Percentiles rank a stretch among this genome's conserved stretches.
Evolutionary conservation across 1,139 yeast genomes (phyloP).

Genomic region (Blastobotrys illinoisensis): DNA sequence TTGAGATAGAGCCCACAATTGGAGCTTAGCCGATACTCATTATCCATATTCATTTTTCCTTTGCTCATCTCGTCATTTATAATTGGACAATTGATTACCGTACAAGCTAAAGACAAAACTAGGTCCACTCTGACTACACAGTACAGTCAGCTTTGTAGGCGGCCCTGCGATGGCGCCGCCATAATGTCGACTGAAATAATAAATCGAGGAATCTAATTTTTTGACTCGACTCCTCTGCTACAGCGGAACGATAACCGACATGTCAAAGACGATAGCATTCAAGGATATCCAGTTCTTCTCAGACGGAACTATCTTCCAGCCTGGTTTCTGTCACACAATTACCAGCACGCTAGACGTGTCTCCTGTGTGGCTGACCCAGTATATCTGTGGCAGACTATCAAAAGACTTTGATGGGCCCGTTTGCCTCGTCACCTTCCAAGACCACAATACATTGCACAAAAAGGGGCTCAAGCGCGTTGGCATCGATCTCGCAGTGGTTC

Average conservation of each 20-base stretch:
- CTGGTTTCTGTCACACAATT: conserved; percentile 38
- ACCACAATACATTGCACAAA: conserved; percentile 26
- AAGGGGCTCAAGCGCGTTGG: conserved; percentile 28
- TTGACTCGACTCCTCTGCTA: no score
- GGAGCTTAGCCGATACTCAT: no score
- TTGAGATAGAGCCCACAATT: no score
- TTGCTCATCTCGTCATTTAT: no score
- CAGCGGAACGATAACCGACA: not conserved
- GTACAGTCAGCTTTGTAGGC: no score
- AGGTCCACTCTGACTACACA: no score
- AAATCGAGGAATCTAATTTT: not conserved
- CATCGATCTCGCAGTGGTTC: conserved; percentile 11
- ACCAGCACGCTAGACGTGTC: conserved; percentile 58
- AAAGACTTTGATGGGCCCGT: conserved; percentile 5
- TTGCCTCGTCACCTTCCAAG: conserved; percentile 18
- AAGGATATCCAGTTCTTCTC: conserved; percentile 10
- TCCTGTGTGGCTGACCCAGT: conserved; percentile 58
- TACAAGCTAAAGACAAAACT: no score
- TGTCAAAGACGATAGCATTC: conserved; percentile 10
- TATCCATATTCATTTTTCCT: no score
- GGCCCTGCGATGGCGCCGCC: no score
- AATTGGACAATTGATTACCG: no score
- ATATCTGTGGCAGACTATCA: conserved; percentile 29
- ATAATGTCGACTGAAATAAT: not conserved
- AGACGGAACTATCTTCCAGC: conserved; percentile 4